Conservation (phyloP, 2,329 filamentous ascomycete species). For the Fusarium sororula region DNA sequence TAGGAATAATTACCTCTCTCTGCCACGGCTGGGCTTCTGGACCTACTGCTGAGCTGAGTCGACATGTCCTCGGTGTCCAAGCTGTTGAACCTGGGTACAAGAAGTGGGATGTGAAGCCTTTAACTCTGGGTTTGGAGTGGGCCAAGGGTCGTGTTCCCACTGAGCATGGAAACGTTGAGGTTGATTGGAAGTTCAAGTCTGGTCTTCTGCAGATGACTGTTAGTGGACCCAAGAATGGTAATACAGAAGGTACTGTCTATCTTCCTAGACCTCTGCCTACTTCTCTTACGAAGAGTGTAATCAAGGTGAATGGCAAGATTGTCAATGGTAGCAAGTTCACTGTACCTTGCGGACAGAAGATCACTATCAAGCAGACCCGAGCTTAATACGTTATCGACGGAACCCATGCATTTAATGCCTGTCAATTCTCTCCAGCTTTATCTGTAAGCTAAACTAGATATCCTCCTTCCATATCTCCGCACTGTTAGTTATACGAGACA, state of each 20-base stretch:
- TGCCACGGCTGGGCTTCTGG: not conserved
- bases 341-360: fast-evolving
- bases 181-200: not conserved
- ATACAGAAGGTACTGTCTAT: fast-evolving
- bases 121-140: not conserved
- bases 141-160: not conserved
- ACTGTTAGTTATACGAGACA: no score
- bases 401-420: no score
- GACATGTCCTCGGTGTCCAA: not conserved
- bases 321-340: not conserved
- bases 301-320: not conserved
- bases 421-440: no score
- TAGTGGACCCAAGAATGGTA: not conserved
- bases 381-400: no score
- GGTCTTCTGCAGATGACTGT: not conserved
- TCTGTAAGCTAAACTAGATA: no score
- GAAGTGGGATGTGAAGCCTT: not conserved
- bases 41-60: not conserved
- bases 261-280: not conserved
- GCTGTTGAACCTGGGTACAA: not conserved
- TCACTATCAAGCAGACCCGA: fast-evolving
- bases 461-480: no score
- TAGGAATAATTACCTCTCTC: not conserved
- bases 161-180: not conserved
- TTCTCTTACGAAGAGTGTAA: not conserved